Evolutionary conservation across 306 rosid species (phyloP), one percentile per base, ranked within the genome.

Genomic region (Vigna mungo): DNA sequence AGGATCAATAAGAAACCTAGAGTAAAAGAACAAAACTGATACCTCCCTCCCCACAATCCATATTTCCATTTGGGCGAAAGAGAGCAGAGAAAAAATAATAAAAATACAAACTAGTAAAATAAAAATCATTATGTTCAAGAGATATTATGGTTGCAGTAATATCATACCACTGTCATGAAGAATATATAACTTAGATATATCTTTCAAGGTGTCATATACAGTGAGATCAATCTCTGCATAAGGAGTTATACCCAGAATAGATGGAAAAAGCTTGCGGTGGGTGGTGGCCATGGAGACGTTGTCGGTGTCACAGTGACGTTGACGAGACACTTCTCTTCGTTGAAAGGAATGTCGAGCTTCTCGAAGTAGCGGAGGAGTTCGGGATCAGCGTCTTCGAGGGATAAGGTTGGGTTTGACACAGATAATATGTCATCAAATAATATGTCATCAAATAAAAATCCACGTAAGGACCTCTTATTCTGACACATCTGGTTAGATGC

Each of bases 151-250:
- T 17, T 37, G 63, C 34, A 48, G 68, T 20, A 67, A 80, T 77
- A 54, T 81, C 83, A 59, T 86, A 86, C 89, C 89, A 9, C 78
- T 66, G 68, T 86, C 89, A 34, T 44, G 18, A 64, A 86, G 85
- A 74, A 86, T 64, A 59, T 86, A 86, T 86, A 59, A 83, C 72
- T 71, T 83, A 11, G 89, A 86, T 20, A 75, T 5, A 25, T 86
- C 89, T 81, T 83, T 86, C 82, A 83, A 70, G 75, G 89, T 86
- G 59, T 86, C 89, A 71, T 86, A 86, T 3, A 84, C 84, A 44
- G 89, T 83, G 82, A 86, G 87, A 86, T 86, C 89, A 74, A 86
- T 86, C 84, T 87, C 89, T 7, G 87, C 85, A 71, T 86, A 86
- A 51, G 89, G 87, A 81, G 83, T 86, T 60, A 86, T 86, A 27